Conservation (phyloP, 768 basidiomycete species). For the Asterophora lycoperdoides region DNA sequence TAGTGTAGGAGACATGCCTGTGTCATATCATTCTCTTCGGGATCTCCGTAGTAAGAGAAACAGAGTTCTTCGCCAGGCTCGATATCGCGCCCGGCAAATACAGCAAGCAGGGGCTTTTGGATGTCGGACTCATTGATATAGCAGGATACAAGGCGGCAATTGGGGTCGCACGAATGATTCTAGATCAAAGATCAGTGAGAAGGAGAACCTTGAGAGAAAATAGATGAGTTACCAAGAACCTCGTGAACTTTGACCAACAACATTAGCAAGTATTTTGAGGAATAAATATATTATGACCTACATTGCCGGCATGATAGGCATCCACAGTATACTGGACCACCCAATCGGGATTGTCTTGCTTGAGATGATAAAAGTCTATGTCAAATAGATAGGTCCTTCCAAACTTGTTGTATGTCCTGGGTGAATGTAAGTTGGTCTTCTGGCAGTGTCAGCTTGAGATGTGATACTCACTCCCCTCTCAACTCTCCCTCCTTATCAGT, state of each 20-base stretch:
- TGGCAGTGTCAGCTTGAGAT: not conserved
- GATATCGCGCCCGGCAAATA: constrained; percentile 67
- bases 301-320: constrained; percentile 85
- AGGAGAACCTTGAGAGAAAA: not conserved
- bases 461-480: constrained; percentile 57
- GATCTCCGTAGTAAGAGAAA: constrained; percentile 65
- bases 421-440: constrained; percentile 3
- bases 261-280: constrained; percentile 2
- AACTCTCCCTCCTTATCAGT: constrained; percentile 61
- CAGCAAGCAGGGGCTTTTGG: constrained; percentile 60
- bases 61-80: constrained; percentile 66
- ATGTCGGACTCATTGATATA: constrained; percentile 78
- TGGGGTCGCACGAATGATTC: constrained; percentile 94
- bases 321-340: constrained; percentile 60
- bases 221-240: constrained; percentile 63
- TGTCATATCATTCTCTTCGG: constrained; percentile 28
- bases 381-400: constrained; percentile 82
- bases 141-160: constrained; percentile 64
- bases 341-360: constrained; percentile 31
- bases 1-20: constrained; percentile 19
- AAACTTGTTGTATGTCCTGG: constrained; percentile 67
- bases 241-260: constrained; percentile 62
- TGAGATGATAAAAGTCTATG: constrained; percentile 71
- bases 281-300: constrained; percentile 32
- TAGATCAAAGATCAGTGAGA: constrained; percentile 23